Conservation (phyloP, 23 red algal genomes). For the Chondrus crispus region DNA sequence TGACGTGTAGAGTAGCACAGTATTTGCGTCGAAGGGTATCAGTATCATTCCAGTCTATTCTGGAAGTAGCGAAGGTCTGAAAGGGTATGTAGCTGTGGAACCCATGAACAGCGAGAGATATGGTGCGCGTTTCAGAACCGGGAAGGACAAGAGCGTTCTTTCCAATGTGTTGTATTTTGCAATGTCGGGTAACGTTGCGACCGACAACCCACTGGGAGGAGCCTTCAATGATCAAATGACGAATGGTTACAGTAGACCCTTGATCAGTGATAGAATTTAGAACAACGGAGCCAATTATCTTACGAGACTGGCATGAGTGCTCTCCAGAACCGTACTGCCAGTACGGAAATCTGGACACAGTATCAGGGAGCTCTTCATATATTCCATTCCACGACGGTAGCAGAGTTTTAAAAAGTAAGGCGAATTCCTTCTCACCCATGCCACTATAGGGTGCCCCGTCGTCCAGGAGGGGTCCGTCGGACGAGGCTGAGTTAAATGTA, state of each 20-base stretch:
- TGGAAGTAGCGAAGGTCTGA: not conserved
- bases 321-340: conserved; percentile 17
- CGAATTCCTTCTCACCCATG: conserved; percentile 1
- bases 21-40: not conserved
- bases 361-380: not conserved
- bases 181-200: not conserved
- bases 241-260: not conserved
- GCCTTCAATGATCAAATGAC: not conserved
- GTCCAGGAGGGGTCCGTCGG: not conserved
- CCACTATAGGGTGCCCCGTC: not conserved
- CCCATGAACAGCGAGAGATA: not conserved
- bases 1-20: not conserved
- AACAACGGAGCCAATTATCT: not conserved
- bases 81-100: conserved; percentile 18
- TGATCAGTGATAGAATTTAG: not conserved
- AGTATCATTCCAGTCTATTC: not conserved
- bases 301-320: not conserved
- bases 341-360: not conserved
- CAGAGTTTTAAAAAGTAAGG: not conserved
- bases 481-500: not conserved
- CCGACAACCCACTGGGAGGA: not conserved
- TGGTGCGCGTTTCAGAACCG: not conserved
- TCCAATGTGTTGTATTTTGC: not conserved
- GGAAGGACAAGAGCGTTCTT: not conserved
- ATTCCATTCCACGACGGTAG: conserved; percentile 15